Conservation (phyloP, 345 rosid species). For the Brassica nigra region DNA sequence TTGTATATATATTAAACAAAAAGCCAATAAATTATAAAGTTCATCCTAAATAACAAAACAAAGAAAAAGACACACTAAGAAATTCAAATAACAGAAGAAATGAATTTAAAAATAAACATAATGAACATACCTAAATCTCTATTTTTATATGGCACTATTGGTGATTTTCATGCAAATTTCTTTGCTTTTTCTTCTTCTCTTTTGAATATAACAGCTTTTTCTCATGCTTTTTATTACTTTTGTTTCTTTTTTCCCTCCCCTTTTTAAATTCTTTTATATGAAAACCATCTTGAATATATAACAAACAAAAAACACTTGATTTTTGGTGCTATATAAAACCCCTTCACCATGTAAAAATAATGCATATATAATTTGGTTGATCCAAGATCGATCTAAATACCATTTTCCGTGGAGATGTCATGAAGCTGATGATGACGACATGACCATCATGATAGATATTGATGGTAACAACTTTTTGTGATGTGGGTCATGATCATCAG, state of each 20-base stretch:
- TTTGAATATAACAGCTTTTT: conserved; percentile 65
- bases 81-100: conserved; percentile 29
- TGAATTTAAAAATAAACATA: background rate
- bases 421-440: conserved; percentile 41
- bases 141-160: conserved; percentile 47
- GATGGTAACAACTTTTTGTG: conserved; percentile 48
- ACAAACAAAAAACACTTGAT: conserved; percentile 16
- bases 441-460: conserved; percentile 21
- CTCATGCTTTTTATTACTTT: conserved; percentile 31
- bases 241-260: conserved; percentile 1
- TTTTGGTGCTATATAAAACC: conserved; percentile 29
- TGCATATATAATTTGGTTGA: conserved; percentile 30
- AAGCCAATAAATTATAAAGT: conserved; percentile 15
- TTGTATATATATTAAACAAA: background rate
- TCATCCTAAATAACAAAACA: conserved; percentile 25
- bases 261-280: conserved; percentile 26
- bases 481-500: conserved; percentile 29
- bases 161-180: conserved; percentile 77
- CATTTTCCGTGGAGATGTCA: conserved; percentile 30
- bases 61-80: background rate
- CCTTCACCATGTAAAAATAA: conserved; percentile 29
- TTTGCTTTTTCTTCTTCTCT: conserved; percentile 32
- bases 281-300: conserved; percentile 26
- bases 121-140: conserved; percentile 19
- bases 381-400: conserved; percentile 22